These are phyloP conservation scores for Yamadazyma laniorum DNA, from an alignment of 805 yeast species.

Conservation along the genomic window DNA sequence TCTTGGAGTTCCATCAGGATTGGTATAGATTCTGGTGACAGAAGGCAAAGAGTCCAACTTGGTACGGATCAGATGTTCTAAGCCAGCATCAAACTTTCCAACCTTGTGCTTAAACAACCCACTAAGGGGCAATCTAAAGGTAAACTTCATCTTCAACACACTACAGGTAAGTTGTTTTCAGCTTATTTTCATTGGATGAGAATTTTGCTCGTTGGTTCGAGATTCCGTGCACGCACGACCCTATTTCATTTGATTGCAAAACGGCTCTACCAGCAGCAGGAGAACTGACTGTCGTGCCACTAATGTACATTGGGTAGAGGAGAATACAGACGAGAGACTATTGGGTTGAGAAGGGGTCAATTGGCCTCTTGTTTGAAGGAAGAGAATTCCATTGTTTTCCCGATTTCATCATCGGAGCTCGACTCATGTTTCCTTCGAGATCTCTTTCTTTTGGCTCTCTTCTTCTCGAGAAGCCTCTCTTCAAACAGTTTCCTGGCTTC, in stretches of 20 bases:
- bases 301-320: too few species aligned
- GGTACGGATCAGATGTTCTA: conserved; percentile 62
- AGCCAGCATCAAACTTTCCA: conserved; percentile 43
- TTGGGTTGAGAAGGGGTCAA: too few species aligned
- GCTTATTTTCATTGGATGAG: conserved; percentile 14
- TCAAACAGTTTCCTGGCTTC: conserved; percentile 39
- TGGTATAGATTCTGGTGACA: conserved; percentile 64
- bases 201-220: conserved; percentile 5
- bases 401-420: conserved; percentile 17
- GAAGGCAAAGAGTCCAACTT: conserved; percentile 63
- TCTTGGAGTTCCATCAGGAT: conserved; percentile 73
- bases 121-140: conserved; percentile 40
- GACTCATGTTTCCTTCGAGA: conserved; percentile 17
- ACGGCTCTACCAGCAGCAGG: too few species aligned
- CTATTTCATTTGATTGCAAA: background rate
- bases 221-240: conserved; percentile 5
- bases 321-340: too few species aligned
- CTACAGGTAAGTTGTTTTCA: conserved; percentile 9
- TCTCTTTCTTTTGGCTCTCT: conserved; percentile 18
- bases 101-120: conserved; percentile 37
- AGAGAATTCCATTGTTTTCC: conserved; percentile 56
- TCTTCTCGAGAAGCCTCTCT: conserved; percentile 28
- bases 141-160: conserved; percentile 33
- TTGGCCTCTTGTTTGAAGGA: conserved; percentile 32
- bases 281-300: too few species aligned